Evolutionary conservation across 1,284 basidiomycete species (phyloP).

Genomic region (Sporisorium scitamineum): DNA sequence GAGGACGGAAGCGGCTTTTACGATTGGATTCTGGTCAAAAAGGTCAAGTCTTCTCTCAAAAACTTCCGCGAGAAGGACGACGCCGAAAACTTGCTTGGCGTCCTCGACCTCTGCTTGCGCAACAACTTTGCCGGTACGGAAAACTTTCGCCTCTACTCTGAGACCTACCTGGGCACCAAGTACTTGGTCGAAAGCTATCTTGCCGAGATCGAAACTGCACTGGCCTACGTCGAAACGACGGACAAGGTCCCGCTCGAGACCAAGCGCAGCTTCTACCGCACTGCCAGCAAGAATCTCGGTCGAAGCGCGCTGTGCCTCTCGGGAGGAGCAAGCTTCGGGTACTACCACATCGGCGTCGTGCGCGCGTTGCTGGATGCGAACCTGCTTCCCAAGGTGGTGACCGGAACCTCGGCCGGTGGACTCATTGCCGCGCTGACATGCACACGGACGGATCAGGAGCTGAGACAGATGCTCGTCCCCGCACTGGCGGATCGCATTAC

Average conservation of each 20-base stretch:
- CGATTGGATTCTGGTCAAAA: constrained; percentile 68
- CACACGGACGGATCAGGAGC: constrained; percentile 89
- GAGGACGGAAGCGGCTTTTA: constrained; percentile 64
- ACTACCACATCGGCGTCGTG: constrained; percentile 87
- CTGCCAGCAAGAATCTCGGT: constrained; percentile 87
- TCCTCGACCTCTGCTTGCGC: constrained; percentile 90
- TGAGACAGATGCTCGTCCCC: constrained; percentile 75
- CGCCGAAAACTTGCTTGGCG: constrained; percentile 81
- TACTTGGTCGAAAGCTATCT: constrained; percentile 61
- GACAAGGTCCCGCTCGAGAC: constrained; percentile 80
- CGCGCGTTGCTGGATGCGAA: constrained; percentile 89
- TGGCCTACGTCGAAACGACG: constrained; percentile 53
- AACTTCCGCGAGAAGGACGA: constrained; percentile 82
- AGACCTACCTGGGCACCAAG: constrained; percentile 74
- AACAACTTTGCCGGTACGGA: constrained; percentile 96
- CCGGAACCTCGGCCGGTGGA: constrained; percentile 91
- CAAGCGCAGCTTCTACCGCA: constrained; percentile 91
- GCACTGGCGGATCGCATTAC: constrained; percentile 82
- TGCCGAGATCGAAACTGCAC: constrained; percentile 54
- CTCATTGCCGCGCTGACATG: constrained; percentile 79
- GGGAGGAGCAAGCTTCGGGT: constrained; percentile 93
- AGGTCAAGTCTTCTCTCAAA: constrained; percentile 57
- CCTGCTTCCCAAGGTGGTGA: constrained; percentile 86
- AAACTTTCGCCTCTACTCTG: constrained; percentile 87
- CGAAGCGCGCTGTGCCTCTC: constrained; percentile 90